phyloP scores from a whole-genome alignment of 208 protist species.

The Leishmania tarentolae region DNA sequence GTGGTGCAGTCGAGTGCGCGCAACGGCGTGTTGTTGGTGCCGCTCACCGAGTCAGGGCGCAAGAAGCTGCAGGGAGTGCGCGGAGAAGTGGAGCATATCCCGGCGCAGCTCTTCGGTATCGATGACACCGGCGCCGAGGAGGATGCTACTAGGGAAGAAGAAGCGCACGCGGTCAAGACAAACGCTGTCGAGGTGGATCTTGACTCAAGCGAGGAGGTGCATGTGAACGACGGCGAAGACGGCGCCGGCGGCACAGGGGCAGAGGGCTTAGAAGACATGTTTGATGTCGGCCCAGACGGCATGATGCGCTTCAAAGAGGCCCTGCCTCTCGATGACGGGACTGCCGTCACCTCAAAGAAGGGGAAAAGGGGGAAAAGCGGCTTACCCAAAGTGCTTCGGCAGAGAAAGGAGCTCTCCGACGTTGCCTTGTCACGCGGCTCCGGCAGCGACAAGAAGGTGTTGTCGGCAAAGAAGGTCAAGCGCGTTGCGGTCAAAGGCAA shows the following conservation, averaged over 20 bases:
- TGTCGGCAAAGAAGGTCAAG: constrained; percentile 28
- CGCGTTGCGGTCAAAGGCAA: not conserved
- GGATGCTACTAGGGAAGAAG: constrained; percentile 14
- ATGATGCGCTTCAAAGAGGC: constrained; percentile 28
- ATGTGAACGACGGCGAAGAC: constrained; percentile 22
- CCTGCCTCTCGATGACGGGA: not conserved
- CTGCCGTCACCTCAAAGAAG: constrained; percentile 5
- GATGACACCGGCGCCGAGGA: constrained; percentile 35
- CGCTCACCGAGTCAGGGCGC: constrained; percentile 49
- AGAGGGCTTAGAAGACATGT: constrained; percentile 12
- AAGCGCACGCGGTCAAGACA: constrained; percentile 9
- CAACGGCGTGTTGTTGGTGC: constrained; percentile 80
- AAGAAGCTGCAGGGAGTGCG: constrained; percentile 26
- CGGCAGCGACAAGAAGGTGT: constrained; percentile 7
- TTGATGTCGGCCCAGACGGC: constrained; percentile 19
- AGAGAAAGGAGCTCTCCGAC: constrained; percentile 28
- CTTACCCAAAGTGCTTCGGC: constrained; percentile 32
- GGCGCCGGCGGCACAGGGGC: constrained; percentile 8
- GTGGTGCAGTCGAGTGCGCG: constrained; percentile 70
- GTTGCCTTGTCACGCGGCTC: not conserved
- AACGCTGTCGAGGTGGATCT: not conserved
- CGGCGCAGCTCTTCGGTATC: constrained; percentile 72
- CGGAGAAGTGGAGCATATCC: constrained; percentile 71
- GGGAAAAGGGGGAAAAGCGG: constrained; percentile 17
- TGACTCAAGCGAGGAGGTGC: constrained; percentile 14